phyloP scores from a whole-genome alignment of 805 yeast genomes.

The Lipomyces lipofer region DNA sequence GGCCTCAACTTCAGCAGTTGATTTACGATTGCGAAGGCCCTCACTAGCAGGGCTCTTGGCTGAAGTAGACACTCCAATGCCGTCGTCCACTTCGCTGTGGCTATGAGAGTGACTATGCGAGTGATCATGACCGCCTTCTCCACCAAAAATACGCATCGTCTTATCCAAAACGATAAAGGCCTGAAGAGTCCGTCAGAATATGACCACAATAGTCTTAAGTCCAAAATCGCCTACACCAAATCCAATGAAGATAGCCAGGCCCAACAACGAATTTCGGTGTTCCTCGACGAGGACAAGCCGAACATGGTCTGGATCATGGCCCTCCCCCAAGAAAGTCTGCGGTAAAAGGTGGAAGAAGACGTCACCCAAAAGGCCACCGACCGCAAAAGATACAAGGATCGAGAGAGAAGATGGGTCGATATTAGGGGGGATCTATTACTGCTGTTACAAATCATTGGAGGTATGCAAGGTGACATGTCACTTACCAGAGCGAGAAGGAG shows the following conservation, averaged over 20 bases:
- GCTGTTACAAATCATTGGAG: neutral
- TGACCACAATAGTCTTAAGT: neutral
- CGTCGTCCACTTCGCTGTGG: slow-evolving; percentile 22
- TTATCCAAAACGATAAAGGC: slow-evolving; percentile 64
- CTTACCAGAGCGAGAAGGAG: slow-evolving; percentile 48
- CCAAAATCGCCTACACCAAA: slow-evolving; percentile 46
- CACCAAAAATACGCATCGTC: slow-evolving; percentile 49
- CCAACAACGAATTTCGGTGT: slow-evolving; percentile 50
- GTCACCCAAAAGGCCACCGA: slow-evolving; percentile 76
- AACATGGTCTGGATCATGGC: slow-evolving; percentile 43
- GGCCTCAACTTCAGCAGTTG: neutral
- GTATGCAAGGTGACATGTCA: neutral
- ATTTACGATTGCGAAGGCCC: slow-evolving; percentile 13
- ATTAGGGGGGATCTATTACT: slow-evolving; percentile 50
- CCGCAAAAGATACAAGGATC: slow-evolving; percentile 66
- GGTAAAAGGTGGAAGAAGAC: slow-evolving; percentile 72
- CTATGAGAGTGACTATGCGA: slow-evolving; percentile 48
- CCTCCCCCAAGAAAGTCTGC: slow-evolving; percentile 60
- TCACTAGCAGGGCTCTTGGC: slow-evolving; percentile 3
- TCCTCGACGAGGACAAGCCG: slow-evolving; percentile 54
- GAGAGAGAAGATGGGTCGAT: slow-evolving; percentile 54
- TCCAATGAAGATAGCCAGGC: slow-evolving; percentile 60
- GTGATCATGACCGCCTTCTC: slow-evolving; percentile 44
- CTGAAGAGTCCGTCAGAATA: slow-evolving; percentile 3
- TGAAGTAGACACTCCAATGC: slow-evolving; percentile 9